Base-by-base conservation (phyloP, 768 basidiomycete genomes). In the Xerocomus potaroensis region DNA sequence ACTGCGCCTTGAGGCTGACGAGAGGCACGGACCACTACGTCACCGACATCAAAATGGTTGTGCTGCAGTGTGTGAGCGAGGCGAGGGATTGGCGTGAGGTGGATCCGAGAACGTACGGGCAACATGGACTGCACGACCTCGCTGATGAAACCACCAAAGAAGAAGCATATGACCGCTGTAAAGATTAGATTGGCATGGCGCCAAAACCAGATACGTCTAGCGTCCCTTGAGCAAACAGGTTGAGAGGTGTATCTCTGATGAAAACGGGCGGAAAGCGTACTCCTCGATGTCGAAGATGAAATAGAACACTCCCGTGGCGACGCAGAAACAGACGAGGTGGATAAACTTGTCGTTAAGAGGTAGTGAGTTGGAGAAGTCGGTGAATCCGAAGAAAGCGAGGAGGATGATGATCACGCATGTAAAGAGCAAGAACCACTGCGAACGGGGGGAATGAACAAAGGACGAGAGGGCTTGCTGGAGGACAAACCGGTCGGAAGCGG, bases 231-330 rank as follows among this genome's bases (percentile, higher is more conserved):
- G 6, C 33, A 27, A 9, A 44, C 26, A 22, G 7, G 18, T 29
- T 38, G 26, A 49, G 49, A 27, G 37, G 11, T 8, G 19, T n/a
- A n/a, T 30, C 16, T 22, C 11, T 7, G 24, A 24, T 11, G 11
- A 30, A 21, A 35, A 7, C 51, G 27, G 19, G 23, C 8, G 4
- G 12, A 38, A 33, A 23, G 69, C 86, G 63, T 56, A 92, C 89
- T 92, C 90, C 49, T 92, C 90, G 8, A 90, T 82, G 57, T 92
- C 90, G 27, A 89, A 76, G 38, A 91, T 87, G 59, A 91, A 91
- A 66, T 90, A 92, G 65, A 91, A 91, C 6, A 91, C 78, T 3
- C 69, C 81, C 0, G 88, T 92, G 2, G 88, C 87, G 21, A 87
- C 51, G 44, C 72, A 72, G 48, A 92, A 84, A 63, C 87, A 90